These are phyloP conservation scores for Euphorbia schlechtendalii DNA, from an alignment of 441 rosid species.

Conservation along the genomic window DNA sequence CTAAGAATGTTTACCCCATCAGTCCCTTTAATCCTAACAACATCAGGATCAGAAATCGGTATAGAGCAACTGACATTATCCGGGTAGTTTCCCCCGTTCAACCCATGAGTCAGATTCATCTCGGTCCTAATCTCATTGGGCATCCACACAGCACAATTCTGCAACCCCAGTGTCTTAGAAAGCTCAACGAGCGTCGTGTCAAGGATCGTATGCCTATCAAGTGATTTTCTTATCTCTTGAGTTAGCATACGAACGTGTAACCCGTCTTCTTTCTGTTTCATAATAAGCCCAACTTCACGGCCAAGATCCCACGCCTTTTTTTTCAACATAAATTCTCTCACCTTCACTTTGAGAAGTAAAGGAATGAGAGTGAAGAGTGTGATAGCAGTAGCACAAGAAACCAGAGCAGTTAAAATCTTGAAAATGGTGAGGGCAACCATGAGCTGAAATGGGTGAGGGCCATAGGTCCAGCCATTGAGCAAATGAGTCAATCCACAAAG, in stretches of 20 bases:
- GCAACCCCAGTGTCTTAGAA: constrained; percentile 74
- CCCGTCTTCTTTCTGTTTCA: constrained; percentile 83
- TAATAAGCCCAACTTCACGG: constrained; percentile 78
- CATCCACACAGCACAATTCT: constrained; percentile 98
- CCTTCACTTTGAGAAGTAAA: constrained; percentile 87
- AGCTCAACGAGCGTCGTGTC: constrained; percentile 87
- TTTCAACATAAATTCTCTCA: constrained; percentile 86
- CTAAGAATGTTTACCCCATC: constrained; percentile 57
- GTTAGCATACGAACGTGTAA: constrained; percentile 93
- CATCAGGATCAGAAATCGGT: constrained; percentile 64
- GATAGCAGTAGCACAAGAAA: constrained; percentile 90
- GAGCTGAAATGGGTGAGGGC: constrained; percentile 73
- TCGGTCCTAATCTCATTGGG: constrained; percentile 52
- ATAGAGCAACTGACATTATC: constrained; percentile 31
- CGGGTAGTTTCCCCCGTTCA: constrained; percentile 40
- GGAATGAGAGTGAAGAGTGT: constrained; percentile 87
- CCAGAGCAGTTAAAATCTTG: constrained; percentile 89
- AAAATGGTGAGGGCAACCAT: constrained; percentile 84
- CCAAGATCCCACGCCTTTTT: constrained; percentile 88
- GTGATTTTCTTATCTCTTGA: constrained; percentile 85
- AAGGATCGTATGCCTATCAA: constrained; percentile 79
- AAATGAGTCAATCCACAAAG: constrained; percentile 96
- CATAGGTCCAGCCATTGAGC: constrained; percentile 89
- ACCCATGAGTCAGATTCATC: constrained; percentile 70
- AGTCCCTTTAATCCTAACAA: constrained; percentile 48